These are phyloP conservation scores for Purpureocillium lavendulum DNA, from an alignment of 2,329 filamentous ascomycete genomes.

Conservation along the genomic window DNA sequence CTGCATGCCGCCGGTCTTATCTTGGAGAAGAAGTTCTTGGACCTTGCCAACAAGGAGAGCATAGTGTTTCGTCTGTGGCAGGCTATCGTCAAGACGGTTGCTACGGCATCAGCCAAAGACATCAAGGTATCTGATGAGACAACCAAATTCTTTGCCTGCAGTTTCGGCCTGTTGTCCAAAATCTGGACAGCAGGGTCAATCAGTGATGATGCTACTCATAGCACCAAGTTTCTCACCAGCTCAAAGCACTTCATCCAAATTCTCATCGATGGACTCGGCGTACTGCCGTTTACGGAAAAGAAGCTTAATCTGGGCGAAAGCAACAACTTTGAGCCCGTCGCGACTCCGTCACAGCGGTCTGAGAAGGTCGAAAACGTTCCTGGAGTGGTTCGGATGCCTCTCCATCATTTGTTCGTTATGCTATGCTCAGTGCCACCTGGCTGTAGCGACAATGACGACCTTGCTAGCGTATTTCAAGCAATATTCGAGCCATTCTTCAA, in stretches of 20 bases:
- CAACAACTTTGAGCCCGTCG: conserved; percentile 52
- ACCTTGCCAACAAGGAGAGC: conserved; percentile 53
- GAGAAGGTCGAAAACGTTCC: conserved; percentile 43
- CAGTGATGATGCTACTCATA: conserved; percentile 34
- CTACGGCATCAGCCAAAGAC: conserved; percentile 70
- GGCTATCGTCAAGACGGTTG: conserved; percentile 52
- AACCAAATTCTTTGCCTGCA: conserved; percentile 65
- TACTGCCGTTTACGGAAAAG: conserved; percentile 56
- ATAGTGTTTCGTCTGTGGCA: conserved; percentile 47
- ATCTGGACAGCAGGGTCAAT: conserved; percentile 46
- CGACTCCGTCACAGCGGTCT: conserved; percentile 57
- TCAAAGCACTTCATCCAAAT: conserved; percentile 41
- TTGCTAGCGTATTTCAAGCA: conserved; percentile 36
- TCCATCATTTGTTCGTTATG: conserved; percentile 58
- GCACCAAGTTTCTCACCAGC: conserved; percentile 44
- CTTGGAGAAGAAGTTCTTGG: conserved; percentile 52
- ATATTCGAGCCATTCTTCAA: conserved; percentile 52
- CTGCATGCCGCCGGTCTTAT: conserved; percentile 53
- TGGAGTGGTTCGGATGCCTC: conserved; percentile 45
- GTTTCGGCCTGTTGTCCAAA: conserved; percentile 60
- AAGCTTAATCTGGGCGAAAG: conserved; percentile 40
- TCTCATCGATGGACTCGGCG: conserved; percentile 43
- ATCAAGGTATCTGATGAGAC: conserved; percentile 83
- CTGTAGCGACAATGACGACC: conserved; percentile 35
- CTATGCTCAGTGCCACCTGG: conserved; percentile 43